Conservation (phyloP, 2,329 filamentous ascomycete species). For the Colletotrichum falcatum region DNA sequence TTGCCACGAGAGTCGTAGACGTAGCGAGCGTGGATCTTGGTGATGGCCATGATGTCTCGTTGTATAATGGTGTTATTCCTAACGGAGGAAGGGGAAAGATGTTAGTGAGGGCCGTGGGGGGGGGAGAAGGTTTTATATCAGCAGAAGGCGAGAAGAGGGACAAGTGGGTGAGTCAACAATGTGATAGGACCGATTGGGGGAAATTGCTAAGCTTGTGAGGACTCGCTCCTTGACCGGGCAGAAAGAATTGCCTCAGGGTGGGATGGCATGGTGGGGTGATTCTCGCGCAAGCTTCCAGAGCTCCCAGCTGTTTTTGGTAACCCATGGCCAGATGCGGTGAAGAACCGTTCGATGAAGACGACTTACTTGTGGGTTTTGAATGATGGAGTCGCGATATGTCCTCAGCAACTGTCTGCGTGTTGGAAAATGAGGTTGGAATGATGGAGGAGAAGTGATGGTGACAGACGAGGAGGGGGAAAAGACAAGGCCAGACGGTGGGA, state of each 20-base stretch:
- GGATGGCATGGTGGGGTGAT: conserved; percentile 41
- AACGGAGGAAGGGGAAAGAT: conserved; percentile 16
- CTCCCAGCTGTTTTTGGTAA: conserved; percentile 27
- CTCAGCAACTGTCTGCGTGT: conserved; percentile 23
- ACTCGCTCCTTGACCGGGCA: conserved; percentile 39
- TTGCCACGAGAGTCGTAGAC: conserved; percentile 99
- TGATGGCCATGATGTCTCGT: conserved; percentile 81
- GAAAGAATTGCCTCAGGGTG: conserved; percentile 41
- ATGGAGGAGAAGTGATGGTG: conserved; percentile 18
- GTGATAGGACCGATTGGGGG: conserved; percentile 40
- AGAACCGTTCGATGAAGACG: not conserved
- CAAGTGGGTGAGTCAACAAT: conserved; percentile 41
- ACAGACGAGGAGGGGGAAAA: conserved; percentile 21
- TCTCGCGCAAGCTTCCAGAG: conserved; percentile 24
- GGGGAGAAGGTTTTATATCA: conserved; percentile 37
- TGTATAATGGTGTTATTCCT: conserved; percentile 33
- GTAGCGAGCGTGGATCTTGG: conserved; percentile 90
- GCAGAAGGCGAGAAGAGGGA: conserved; percentile 29
- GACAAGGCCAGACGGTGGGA: conserved; percentile 21
- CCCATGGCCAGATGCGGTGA: conserved; percentile 12
- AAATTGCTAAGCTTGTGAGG: conserved; percentile 40
- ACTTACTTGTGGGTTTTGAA: conserved; percentile 25
- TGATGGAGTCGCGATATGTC: conserved; percentile 18
- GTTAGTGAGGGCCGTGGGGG: conserved; percentile 22
- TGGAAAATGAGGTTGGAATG: conserved; percentile 27